Evolutionary conservation across 2,329 filamentous ascomycete genomes (phyloP).

Genomic region (Botryosphaeria dothidea): DNA sequence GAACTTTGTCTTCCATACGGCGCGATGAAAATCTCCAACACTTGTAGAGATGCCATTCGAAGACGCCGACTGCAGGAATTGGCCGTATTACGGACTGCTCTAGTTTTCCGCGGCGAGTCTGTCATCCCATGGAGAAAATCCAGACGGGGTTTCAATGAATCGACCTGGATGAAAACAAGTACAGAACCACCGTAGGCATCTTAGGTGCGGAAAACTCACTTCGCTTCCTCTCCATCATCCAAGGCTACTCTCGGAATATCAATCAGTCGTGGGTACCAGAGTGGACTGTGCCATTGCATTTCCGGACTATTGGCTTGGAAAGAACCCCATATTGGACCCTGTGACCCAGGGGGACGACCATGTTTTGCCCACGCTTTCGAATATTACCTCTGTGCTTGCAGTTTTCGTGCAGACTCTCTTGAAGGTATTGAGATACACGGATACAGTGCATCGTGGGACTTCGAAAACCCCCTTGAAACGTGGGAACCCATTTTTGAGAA

Average conservation of each 20-base stretch:
- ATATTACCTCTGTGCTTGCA: background rate
- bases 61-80: background rate
- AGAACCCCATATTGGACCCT: background rate
- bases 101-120: background rate
- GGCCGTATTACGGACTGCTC: background rate
- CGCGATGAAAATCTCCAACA: background rate
- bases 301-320: background rate
- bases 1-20: background rate
- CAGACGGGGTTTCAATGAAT: background rate
- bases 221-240: background rate
- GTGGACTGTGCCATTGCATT: background rate
- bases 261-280: background rate
- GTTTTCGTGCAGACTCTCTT: no score
- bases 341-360: background rate
- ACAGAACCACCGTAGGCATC: background rate
- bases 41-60: background rate
- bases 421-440: no score
- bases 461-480: no score
- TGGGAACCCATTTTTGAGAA: no score
- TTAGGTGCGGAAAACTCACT: background rate
- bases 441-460: no score
- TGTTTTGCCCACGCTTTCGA: background rate
- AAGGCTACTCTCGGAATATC: background rate
- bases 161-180: background rate
- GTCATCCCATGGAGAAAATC: background rate